A percentile compares a stretch with the other conserved stretches of the same genome.
Evolutionary conservation across 495 filamentous ascomycete species (phyloP).

Genomic region (Neurospora tetrasperma): DNA sequence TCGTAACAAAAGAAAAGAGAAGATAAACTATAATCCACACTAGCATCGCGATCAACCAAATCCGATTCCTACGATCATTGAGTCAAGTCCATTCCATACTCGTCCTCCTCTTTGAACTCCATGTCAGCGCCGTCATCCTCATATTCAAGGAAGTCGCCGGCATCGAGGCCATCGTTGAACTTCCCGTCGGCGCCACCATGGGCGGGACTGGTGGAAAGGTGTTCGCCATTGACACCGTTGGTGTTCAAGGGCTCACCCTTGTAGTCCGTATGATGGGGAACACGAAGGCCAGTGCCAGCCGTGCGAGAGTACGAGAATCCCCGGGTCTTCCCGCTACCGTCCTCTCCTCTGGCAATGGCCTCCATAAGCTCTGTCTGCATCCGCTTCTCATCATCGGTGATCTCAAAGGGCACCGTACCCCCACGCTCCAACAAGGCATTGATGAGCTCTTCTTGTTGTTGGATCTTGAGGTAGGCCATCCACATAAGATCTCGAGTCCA

Average conservation of each 20-base stretch:
- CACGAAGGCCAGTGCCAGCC: slow-evolving; percentile 75
- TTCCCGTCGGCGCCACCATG: slow-evolving; percentile 50
- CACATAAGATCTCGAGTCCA: slow-evolving; percentile 99
- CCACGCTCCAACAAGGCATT: slow-evolving; percentile 62
- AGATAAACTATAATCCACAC: background rate
- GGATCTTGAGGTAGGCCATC: slow-evolving; percentile 75
- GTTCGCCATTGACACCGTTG: slow-evolving; percentile 24
- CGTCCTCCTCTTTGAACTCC: slow-evolving; percentile 86
- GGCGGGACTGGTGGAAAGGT: slow-evolving; percentile 55
- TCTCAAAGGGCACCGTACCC: slow-evolving; percentile 66
- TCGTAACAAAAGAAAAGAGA: background rate
- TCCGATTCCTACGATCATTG: slow-evolving; percentile 16
- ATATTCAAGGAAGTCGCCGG: slow-evolving; percentile 60
- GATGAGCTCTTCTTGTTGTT: slow-evolving; percentile 76
- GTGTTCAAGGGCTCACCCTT: slow-evolving; percentile 63
- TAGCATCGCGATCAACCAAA: background rate
- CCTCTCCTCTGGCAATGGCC: slow-evolving; percentile 67
- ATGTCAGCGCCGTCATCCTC: slow-evolving; percentile 52
- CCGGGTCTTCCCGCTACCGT: slow-evolving; percentile 24
- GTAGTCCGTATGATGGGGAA: slow-evolving; percentile 86
- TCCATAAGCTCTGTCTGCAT: slow-evolving; percentile 89
- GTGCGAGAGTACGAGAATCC: slow-evolving; percentile 71
- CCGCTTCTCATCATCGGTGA: slow-evolving; percentile 83
- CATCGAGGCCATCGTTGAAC: slow-evolving; percentile 41
- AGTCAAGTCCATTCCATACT: slow-evolving; percentile 65